These are phyloP conservation scores for Sarcodon sp. DNA, from an alignment of 768 basidiomycete species.

Conservation along the genomic window DNA sequence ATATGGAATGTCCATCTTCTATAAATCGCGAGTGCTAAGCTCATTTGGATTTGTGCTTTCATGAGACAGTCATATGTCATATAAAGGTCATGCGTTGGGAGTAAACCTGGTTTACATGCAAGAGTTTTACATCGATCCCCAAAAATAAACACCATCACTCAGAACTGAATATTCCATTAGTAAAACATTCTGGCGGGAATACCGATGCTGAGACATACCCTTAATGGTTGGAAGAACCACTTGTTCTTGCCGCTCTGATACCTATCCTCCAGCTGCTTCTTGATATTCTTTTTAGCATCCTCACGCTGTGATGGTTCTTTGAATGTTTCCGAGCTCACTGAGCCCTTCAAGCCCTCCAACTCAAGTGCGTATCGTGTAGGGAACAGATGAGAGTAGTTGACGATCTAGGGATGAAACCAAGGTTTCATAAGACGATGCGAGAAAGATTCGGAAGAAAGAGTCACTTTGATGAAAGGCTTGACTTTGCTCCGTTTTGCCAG, in stretches of 20 bases:
- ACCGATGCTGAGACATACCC: slow-evolving; percentile 32
- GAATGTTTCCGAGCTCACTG: slow-evolving; percentile 81
- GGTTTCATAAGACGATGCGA: neutral
- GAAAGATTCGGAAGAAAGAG: slow-evolving; percentile 10
- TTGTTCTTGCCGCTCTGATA: slow-evolving; percentile 92
- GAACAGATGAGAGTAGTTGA: slow-evolving; percentile 99
- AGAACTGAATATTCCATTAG: slow-evolving; percentile 18
- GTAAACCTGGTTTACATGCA: too few species aligned
- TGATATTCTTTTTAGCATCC: slow-evolving; percentile 90
- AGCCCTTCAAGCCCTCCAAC: slow-evolving; percentile 86
- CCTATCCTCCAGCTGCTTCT: slow-evolving; percentile 93
- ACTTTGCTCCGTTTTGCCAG: slow-evolving; percentile 87
- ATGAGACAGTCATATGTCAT: too few species aligned
- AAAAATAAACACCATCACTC: slow-evolving; percentile 5
- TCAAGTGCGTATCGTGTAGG: slow-evolving; percentile 98
- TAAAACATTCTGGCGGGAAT: too few species aligned
- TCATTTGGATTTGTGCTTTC: too few species aligned
- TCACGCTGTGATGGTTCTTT: slow-evolving; percentile 95
- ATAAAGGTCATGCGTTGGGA: too few species aligned
- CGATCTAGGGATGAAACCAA: slow-evolving; percentile 32
- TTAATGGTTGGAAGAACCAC: slow-evolving; percentile 90
- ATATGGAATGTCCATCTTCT: too few species aligned
- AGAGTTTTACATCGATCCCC: too few species aligned
- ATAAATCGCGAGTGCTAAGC: too few species aligned
- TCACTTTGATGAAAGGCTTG: slow-evolving; percentile 99